These are phyloP conservation scores for Cucurbita pepo DNA, from an alignment of 306 rosid species.

Conservation along the genomic window DNA sequence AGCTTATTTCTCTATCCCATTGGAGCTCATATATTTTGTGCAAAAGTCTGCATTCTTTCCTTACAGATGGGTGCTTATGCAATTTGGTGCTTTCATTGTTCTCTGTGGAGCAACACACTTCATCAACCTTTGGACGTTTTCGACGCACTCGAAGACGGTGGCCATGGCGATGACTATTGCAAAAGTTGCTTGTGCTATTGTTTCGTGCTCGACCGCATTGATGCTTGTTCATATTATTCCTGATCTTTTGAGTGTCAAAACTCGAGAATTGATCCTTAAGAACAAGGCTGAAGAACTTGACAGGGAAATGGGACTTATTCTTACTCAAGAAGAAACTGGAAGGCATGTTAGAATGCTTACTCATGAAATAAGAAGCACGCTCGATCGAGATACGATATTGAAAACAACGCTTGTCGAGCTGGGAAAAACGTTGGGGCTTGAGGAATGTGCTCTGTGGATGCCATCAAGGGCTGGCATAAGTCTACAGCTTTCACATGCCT, in stretches of 20 bases:
- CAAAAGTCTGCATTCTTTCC: conserved; percentile 84
- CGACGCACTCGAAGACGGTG: conserved; percentile 58
- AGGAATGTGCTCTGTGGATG: conserved; percentile 95
- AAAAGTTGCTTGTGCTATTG: conserved; percentile 68
- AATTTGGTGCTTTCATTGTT: conserved; percentile 89
- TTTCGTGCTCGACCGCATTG: conserved; percentile 79
- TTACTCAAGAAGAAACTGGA: conserved; percentile 82
- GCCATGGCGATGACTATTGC: conserved; percentile 71
- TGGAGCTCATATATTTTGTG: conserved; percentile 85
- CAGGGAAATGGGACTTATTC: conserved; percentile 89
- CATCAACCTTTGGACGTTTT: conserved; percentile 79
- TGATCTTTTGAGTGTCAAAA: conserved; percentile 70
- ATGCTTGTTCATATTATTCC: conserved; percentile 97
- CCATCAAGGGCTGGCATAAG: conserved; percentile 57
- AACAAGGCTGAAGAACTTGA: conserved; percentile 83
- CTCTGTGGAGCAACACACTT: conserved; percentile 95
- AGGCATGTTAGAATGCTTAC: conserved; percentile 96
- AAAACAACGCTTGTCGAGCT: conserved; percentile 92
- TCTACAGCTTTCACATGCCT: conserved; percentile 67
- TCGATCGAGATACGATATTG: conserved; percentile 71
- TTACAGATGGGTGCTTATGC: conserved; percentile 95
- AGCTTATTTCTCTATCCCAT: conserved; percentile 89
- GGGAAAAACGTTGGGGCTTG: conserved; percentile 68
- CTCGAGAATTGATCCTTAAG: conserved; percentile 59
- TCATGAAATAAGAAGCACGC: conserved; percentile 88